Percentiles rank a stretch among this genome's conserved stretches.
Evolutionary conservation across 768 basidiomycete species (phyloP).

Genomic region (Porpolomopsis calyptriformis): DNA sequence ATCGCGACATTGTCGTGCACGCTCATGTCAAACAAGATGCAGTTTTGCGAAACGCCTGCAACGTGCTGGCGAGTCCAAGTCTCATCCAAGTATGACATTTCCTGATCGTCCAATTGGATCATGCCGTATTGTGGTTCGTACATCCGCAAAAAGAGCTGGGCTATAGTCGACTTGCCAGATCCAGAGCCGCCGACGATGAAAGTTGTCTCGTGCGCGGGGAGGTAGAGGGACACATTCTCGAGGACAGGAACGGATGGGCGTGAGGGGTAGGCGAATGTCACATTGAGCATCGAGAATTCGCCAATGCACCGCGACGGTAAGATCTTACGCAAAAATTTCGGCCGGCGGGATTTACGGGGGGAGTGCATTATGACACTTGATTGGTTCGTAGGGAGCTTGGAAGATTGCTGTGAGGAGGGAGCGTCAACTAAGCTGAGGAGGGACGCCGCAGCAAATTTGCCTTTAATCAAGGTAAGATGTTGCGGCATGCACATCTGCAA

Average conservation of each 20-base stretch:
- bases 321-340: conserved; percentile 46
- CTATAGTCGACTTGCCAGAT: conserved; percentile 87
- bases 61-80: conserved; percentile 59
- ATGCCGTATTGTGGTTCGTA: conserved; percentile 59
- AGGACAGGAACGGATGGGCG: conserved; percentile 62
- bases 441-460: conserved; percentile 70
- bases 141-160: conserved; percentile 68
- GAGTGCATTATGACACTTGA: conserved; percentile 21
- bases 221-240: conserved; percentile 49
- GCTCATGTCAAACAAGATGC: conserved; percentile 65
- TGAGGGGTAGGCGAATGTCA: conserved; percentile 79
- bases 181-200: conserved; percentile 90
- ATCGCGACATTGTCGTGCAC: conserved; percentile 84
- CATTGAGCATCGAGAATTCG: conserved; percentile 62
- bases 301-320: conserved; percentile 54
- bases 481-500: conserved; percentile 82
- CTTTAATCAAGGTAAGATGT: conserved; percentile 65
- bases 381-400: conserved; percentile 6
- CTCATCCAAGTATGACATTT: conserved; percentile 62
- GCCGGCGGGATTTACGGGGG: conserved; percentile 38
- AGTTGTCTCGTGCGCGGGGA: conserved; percentile 71
- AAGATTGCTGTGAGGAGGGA: conserved; percentile 10
- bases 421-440: conserved; percentile 51
- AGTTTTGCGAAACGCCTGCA: conserved; percentile 66
- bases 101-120: conserved; percentile 74